phyloP scores from a whole-genome alignment of 768 basidiomycete genomes.

The Amanita subjunquillea region DNA sequence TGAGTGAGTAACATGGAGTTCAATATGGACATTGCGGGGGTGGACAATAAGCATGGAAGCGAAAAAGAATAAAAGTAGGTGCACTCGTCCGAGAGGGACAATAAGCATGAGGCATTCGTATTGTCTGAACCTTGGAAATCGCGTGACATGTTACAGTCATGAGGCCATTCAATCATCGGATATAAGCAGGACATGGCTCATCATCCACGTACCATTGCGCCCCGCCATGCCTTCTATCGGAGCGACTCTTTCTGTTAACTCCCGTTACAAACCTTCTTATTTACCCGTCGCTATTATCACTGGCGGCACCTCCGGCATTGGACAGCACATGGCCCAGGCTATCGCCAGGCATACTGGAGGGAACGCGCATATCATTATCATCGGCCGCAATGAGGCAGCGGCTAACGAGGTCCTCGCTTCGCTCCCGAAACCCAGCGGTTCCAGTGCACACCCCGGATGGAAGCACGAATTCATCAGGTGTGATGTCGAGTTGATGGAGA shows the following conservation, averaged over 20 bases:
- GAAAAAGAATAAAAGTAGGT: no score
- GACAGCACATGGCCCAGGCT: slow-evolving; percentile 22
- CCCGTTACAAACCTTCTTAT: slow-evolving; percentile 8
- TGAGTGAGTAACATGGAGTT: no score
- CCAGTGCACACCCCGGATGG: background rate
- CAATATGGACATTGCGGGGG: no score
- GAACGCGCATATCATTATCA: slow-evolving; percentile 29
- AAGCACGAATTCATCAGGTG: slow-evolving; percentile 29
- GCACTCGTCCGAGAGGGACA: no score
- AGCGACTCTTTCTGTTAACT: background rate
- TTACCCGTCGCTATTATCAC: slow-evolving; percentile 16
- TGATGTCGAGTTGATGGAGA: slow-evolving; percentile 30
- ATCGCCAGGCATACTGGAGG: slow-evolving; percentile 29
- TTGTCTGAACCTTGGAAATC: no score
- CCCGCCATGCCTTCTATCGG: background rate
- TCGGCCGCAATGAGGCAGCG: slow-evolving; percentile 27
- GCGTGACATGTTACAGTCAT: no score
- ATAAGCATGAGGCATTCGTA: no score
- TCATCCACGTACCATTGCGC: no score
- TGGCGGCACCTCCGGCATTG: slow-evolving; percentile 22
- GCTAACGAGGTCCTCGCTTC: slow-evolving; percentile 24
- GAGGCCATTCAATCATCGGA: no score
- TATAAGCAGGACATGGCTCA: no score
- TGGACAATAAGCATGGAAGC: no score
- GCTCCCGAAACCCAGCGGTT: slow-evolving; percentile 16